phyloP scores from a whole-genome alignment of 2,329 filamentous ascomycete species.

The Fusarium musae region DNA sequence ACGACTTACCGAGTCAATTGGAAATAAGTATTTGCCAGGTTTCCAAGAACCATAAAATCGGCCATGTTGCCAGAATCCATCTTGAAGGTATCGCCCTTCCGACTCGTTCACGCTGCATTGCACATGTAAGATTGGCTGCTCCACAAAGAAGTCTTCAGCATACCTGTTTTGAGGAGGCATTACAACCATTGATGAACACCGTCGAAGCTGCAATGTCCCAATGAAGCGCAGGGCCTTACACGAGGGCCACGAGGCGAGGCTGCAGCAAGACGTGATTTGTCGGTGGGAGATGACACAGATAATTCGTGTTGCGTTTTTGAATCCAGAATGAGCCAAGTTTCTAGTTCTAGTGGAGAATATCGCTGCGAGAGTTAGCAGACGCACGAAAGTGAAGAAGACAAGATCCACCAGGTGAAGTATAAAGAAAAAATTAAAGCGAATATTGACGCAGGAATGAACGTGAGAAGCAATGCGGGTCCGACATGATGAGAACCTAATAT shows the following conservation, averaged over 20 bases:
- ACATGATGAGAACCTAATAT: neutral
- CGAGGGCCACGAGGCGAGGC: neutral
- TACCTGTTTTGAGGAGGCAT: constrained; percentile 49
- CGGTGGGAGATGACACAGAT: constrained; percentile 8
- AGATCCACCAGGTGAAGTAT: constrained; percentile 15
- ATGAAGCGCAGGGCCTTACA: constrained; percentile 7
- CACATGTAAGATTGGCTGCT: constrained; percentile 22
- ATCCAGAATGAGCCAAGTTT: constrained; percentile 21
- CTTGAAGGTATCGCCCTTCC: constrained; percentile 36
- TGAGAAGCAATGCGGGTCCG: neutral
- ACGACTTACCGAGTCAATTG: constrained; percentile 75
- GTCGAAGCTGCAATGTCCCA: constrained; percentile 19
- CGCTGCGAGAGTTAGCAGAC: constrained; percentile 28
- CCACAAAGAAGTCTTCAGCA: neutral
- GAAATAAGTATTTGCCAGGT: constrained; percentile 77
- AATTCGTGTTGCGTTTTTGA: constrained; percentile 8
- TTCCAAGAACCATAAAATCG: constrained; percentile 76
- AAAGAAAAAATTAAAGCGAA: constrained; percentile 1
- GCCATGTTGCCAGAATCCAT: constrained; percentile 68
- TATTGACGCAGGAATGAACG: neutral
- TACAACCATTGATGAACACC: constrained; percentile 38
- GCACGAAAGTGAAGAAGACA: constrained; percentile 24
- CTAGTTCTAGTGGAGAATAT: constrained; percentile 19
- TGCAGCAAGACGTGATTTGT: constrained; percentile 18
- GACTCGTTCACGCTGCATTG: constrained; percentile 32